Conservation (phyloP, 176 grass and related monocot genomes). For the Oryza punctata region DNA sequence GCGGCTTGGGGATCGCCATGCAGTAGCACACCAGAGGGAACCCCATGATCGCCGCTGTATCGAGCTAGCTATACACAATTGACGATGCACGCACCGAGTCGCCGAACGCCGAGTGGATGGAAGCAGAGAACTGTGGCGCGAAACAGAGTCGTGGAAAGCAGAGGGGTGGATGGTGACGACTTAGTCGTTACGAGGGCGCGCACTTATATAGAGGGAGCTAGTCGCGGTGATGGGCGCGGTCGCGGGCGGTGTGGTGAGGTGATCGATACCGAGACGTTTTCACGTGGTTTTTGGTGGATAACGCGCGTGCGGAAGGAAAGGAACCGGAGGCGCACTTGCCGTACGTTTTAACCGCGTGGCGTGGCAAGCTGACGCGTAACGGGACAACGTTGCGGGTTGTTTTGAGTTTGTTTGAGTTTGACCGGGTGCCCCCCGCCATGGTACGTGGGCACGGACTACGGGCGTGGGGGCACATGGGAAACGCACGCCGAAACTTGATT, state of each 20-base stretch:
- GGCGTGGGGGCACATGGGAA: not conserved
- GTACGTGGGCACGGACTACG: too few relatives aligned
- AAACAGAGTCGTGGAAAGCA: not conserved
- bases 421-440: too few relatives aligned
- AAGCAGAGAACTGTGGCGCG: not conserved
- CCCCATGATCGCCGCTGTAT: conserved; percentile 45
- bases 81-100: not conserved
- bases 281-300: conserved; percentile 29
- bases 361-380: not conserved
- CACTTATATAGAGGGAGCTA: not conserved
- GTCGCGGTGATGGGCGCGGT: not conserved
- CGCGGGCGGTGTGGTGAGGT: not conserved
- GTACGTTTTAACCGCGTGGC: not conserved
- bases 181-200: conserved; percentile 21
- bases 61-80: not conserved
- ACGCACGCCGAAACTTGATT: not conserved
- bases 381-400: not conserved
- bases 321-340: not conserved
- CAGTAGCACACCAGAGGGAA: conserved; percentile 68
- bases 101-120: too few relatives aligned
- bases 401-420: not conserved
- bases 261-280: not conserved
- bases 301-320: not conserved
- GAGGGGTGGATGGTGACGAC: not conserved
- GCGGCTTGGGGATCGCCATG: conserved; percentile 41